Percentiles rank a stretch among this genome's conserved stretches.
Evolutionary conservation across 2,329 filamentous ascomycete species (phyloP).

Genomic region (Clarireedia homoeocarpa): DNA sequence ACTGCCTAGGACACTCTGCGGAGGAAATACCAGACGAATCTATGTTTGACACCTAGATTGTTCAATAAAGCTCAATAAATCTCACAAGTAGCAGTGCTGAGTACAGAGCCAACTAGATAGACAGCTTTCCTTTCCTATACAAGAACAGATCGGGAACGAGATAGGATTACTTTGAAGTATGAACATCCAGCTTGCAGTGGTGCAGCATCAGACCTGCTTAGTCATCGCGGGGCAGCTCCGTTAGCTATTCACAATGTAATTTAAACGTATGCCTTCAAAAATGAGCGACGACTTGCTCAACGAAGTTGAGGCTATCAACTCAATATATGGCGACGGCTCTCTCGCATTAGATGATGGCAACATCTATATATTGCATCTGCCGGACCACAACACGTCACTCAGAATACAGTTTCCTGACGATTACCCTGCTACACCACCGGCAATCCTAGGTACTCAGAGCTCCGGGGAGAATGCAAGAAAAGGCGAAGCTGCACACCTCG

Average conservation of each 20-base stretch:
- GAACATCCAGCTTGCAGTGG: background rate
- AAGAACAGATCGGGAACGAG: too few species aligned
- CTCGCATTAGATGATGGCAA: conserved; percentile 34
- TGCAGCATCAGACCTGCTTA: background rate
- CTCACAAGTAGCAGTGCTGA: too few species aligned
- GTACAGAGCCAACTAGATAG: too few species aligned
- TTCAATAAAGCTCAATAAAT: too few species aligned
- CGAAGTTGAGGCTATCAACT: conserved; percentile 75
- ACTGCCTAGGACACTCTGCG: too few species aligned
- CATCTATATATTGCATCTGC: conserved; percentile 58
- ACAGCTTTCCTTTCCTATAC: too few species aligned
- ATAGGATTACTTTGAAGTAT: too few species aligned
- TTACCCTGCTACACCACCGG: conserved; percentile 70
- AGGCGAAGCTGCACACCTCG: conserved; percentile 64
- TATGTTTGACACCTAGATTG: too few species aligned
- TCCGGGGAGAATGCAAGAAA: conserved; percentile 59
- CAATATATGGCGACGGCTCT: conserved; percentile 69
- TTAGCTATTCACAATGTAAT: background rate
- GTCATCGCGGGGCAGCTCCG: background rate
- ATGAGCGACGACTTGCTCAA: conserved; percentile 47
- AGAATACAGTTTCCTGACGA: conserved; percentile 59
- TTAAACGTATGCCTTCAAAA: background rate
- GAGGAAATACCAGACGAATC: too few species aligned
- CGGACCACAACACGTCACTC: conserved; percentile 47
- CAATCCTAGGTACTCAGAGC: conserved; percentile 70